Percentiles rank a stretch among this genome's conserved stretches.
Conservation (phyloP, 176 grass and related monocot species). For the Avena eriantha region DNA sequence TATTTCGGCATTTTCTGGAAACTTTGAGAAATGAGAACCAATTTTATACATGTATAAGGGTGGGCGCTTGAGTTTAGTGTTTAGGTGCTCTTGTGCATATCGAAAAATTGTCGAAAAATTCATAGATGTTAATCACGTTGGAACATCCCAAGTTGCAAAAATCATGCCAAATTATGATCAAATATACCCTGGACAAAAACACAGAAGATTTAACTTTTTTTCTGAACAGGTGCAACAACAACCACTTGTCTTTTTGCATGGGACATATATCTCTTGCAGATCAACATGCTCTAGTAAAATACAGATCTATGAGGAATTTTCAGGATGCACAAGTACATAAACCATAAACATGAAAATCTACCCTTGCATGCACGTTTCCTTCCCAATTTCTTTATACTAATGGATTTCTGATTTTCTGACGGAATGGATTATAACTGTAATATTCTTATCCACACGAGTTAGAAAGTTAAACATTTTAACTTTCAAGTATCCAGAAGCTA, state of each 20-base stretch:
- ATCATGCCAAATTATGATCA: neutral
- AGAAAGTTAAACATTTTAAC: slow-evolving; percentile 20
- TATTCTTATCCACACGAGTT: neutral
- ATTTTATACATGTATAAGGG: neutral
- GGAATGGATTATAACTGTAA: neutral
- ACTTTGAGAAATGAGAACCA: neutral
- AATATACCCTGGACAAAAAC: neutral
- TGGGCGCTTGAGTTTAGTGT: neutral
- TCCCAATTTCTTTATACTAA: neutral
- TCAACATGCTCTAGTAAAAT: neutral
- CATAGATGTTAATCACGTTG: neutral
- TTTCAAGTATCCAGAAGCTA: slow-evolving; percentile 21
- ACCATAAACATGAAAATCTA: neutral
- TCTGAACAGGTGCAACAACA: neutral
- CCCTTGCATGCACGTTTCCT: neutral
- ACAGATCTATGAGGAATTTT: neutral
- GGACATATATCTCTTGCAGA: neutral
- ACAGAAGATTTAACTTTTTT: neutral
- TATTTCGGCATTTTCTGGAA: slow-evolving; percentile 17
- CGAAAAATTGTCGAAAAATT: neutral
- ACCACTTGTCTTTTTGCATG: neutral
- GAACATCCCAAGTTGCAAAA: neutral
- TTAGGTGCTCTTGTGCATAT: neutral
- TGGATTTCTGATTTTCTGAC: slow-evolving; percentile 21
- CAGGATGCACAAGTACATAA: neutral